Percentiles rank a stretch among this genome's conserved stretches.
phyloP scores from a whole-genome alignment of 208 protist species.

The Acanthamoeba pearcei region DNA sequence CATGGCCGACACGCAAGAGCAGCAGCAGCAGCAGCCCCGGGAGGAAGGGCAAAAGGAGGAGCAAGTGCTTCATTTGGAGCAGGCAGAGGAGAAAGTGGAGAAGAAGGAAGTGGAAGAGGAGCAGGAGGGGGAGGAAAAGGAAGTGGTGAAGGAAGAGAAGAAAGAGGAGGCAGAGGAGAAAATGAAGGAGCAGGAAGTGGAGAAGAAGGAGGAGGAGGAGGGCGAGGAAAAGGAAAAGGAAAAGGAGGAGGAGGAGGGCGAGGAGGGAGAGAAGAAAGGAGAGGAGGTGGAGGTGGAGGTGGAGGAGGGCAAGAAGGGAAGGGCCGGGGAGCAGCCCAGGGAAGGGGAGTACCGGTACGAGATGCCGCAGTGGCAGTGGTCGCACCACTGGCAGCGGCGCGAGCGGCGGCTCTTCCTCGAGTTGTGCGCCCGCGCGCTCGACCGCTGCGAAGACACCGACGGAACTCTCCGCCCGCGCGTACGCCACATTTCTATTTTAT shows the following conservation, averaged over 20 bases:
- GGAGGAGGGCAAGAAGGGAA: background rate
- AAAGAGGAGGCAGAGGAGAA: background rate
- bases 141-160: background rate
- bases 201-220: no score
- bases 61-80: background rate
- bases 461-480: background rate
- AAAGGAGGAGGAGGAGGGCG: background rate
- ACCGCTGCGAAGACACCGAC: background rate
- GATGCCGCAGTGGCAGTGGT: slow-evolving; percentile 41
- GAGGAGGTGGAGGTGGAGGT: background rate
- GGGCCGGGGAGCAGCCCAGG: background rate
- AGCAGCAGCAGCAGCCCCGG: no score
- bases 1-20: no score
- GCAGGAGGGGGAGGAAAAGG: background rate
- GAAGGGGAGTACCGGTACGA: slow-evolving; percentile 20
- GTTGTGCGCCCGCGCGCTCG: background rate
- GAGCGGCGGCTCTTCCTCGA: slow-evolving; percentile 5
- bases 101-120: background rate
- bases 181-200: no score
- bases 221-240: no score
- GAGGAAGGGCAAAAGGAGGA: no score
- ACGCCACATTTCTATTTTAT: background rate
- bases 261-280: background rate
- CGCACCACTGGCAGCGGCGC: slow-evolving; percentile 23
- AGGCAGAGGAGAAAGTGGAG: background rate